Evolutionary conservation across 164 flowering plant genomes (phyloP), one percentile per base, ranked within the genome.

Genomic region (Vitis riparia): DNA sequence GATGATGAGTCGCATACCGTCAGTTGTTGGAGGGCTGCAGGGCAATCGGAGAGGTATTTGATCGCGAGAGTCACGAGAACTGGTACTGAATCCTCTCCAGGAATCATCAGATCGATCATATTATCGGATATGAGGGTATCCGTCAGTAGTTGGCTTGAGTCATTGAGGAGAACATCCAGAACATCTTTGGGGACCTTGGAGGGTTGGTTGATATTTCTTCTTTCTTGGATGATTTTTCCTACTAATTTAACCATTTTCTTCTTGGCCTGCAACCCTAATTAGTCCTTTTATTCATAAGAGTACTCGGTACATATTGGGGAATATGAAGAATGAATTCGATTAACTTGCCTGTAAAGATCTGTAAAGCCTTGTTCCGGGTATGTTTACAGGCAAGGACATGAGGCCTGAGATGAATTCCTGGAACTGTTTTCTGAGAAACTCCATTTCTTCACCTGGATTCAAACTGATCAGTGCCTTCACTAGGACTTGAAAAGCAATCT

Each of bases 51-150:
- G 16, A 95, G 88, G 80, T 83, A 95, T 75, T 95, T 95, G 1
- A 90, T 60, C 0, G 97, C 97, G n/a, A 95, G 91, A 53, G 99
- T 90, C 63, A 95, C 89, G 30, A 91, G 93, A 51, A 87, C 70
- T 0, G 99, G 99, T 11, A 95, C 97, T 1, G 99, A 93, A 64
- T 93, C 99, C 75, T 95, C 98, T 1, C 97, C 99, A 0, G 99
- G 99, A 14, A 95, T 95, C 98, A 95, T 95, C 81, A 95, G 76
- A 76, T 93, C 99, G 55, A 95, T 90, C 81, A 91, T 80, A 69
- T 95, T 95, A 51, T 87, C 91, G 3, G 96, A 90, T 49, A 95
- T 91, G 52, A 93, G 59, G 23, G 87, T 89, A 53, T 84, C 88
- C 2, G 91, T 86, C 44, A 92, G 67, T 71, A 85, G 79, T 55